A percentile compares a stretch with the other conserved stretches of the same genome.
phyloP scores from a whole-genome alignment of 163 green algal genomes.

The Chlorella variabilis region DNA sequence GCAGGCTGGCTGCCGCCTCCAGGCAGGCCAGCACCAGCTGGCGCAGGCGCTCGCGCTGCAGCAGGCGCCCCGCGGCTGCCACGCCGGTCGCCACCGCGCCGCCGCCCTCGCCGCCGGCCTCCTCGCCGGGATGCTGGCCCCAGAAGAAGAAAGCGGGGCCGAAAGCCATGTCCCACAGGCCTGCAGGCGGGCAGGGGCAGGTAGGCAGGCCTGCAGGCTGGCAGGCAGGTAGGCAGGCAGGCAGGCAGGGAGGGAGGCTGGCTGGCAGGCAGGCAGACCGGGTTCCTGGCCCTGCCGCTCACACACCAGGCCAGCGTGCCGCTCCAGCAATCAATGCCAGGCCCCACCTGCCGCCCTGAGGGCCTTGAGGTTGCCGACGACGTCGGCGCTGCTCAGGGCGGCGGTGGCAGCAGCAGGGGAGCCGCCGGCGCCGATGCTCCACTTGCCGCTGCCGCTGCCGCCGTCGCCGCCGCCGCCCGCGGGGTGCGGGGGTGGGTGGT shows the following conservation, averaged over 20 bases:
- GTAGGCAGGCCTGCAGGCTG: too few relatives aligned
- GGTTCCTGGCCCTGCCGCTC: too few relatives aligned
- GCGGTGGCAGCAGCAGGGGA: too few relatives aligned
- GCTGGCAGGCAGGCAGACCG: too few relatives aligned
- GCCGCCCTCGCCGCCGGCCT: too few relatives aligned
- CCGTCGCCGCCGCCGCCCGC: not conserved
- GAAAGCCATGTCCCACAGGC: conserved; percentile 43
- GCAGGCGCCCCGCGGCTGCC: not conserved
- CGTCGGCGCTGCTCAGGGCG: not conserved
- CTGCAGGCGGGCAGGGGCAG: too few relatives aligned
- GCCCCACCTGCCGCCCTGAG: conserved; percentile 4
- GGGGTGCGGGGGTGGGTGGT: not conserved
- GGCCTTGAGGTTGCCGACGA: not conserved
- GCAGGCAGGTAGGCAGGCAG: too few relatives aligned
- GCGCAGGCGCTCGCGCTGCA: conserved; percentile 15
- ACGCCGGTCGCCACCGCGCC: too few relatives aligned
- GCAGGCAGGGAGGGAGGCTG: too few relatives aligned
- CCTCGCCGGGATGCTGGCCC: too few relatives aligned
- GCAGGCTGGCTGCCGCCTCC: conserved; percentile 22
- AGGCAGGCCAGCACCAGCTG: conserved; percentile 33
- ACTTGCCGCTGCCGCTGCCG: not conserved
- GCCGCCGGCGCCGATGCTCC: too few relatives aligned
- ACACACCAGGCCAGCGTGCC: too few relatives aligned
- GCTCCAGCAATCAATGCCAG: not conserved
- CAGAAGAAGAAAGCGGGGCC: conserved; percentile 47